Base-by-base conservation (phyloP, 495 filamentous ascomycete species). In the Peziza echinospora region DNA sequence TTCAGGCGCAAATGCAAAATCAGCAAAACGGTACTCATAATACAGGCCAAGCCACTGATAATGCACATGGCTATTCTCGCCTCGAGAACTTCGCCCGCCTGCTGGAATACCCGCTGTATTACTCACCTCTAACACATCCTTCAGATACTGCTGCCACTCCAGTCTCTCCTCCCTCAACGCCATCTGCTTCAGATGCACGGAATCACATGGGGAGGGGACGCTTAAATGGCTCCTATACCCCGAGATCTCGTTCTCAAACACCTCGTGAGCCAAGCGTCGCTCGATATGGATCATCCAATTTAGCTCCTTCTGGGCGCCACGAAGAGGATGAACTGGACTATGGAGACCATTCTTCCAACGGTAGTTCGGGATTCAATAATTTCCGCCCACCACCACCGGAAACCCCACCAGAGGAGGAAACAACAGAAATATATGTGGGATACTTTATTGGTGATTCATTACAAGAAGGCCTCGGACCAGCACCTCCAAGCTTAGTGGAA, bases 371-470 rank as follows among this genome's bases (percentile, higher is more conserved):
- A 3, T 37, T 13, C 30, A 65, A 62, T 47, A 53, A 62, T 34
- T 59, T 62, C 39, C 65, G 62, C 50, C 59, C 50, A 30, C 54
- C 63, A 26, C 65, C 60, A 25, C 60, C 62, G 22, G 60, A 64
- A 16, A 51, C 58, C 11, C 65, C 66, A 24, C 53, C 65, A 45
- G 70, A 72, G 43, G 67, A 73, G 51, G 60, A 57, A 46, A 51
- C 65, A 46, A 47, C 64, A 26, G 70, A 74, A 47, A 76, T 80
- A 52, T 77, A 80, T 58, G 62, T 79, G 49, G 75, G 76, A 0
- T 77, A 76, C 55, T 81, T 78, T 53, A 62, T 78, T 42, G 70
- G 65, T 11, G 68, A 68, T 26, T 71, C 75, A 4, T 67, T 72
- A 26, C 67, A 75, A 46, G 51, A 47, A 47, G 62, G 46, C 46